phyloP scores from a whole-genome alignment of 1,139 yeast species.

The Nakaseomyces nivariensis region DNA sequence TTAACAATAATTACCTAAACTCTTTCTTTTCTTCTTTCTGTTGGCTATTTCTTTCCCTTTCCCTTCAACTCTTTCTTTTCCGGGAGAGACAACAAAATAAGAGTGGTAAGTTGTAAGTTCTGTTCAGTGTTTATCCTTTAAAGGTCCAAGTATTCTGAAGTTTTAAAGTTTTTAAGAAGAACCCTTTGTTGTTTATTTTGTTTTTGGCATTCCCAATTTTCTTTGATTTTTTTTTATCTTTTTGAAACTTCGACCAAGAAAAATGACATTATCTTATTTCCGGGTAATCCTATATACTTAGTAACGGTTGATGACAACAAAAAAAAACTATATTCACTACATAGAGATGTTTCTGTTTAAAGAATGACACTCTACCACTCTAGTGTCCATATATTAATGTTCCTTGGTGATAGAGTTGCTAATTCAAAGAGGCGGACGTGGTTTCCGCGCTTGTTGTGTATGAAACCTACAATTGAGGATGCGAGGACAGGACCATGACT shows the following conservation, averaged over 20 bases:
- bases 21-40: too few species aligned
- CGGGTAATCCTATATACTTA: background rate
- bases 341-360: background rate
- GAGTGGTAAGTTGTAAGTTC: too few species aligned
- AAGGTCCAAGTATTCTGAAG: too few species aligned
- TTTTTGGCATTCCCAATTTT: background rate
- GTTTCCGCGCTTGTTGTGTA: background rate
- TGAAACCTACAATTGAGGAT: constrained; percentile 4
- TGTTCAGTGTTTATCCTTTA: too few species aligned
- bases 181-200: background rate
- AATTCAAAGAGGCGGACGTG: background rate
- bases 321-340: too few species aligned
- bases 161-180: too few species aligned
- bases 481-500: constrained; percentile 13
- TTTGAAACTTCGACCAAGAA: too few species aligned
- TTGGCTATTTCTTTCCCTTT: too few species aligned
- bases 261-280: background rate
- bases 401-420: background rate
- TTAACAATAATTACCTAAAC: too few species aligned
- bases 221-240: background rate
- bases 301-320: background rate
- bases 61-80: too few species aligned
- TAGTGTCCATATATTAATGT: background rate
- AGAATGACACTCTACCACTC: background rate
- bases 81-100: too few species aligned